Evolutionary conservation across 345 rosid species (phyloP).

Genomic region (Hypericum androsaemum): DNA sequence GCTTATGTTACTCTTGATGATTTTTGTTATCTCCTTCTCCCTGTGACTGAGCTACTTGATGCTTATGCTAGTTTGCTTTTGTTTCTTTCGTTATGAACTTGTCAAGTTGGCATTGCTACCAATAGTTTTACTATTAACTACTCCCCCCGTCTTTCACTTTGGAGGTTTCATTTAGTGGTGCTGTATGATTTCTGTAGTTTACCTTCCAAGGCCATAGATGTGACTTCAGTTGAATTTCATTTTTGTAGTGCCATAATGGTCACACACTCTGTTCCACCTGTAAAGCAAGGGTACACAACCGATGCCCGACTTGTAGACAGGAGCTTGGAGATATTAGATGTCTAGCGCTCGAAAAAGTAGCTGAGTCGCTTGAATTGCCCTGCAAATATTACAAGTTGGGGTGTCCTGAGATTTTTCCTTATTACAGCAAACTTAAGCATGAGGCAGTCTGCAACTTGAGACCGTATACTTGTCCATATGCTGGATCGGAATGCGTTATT

Average conservation of each 20-base stretch:
- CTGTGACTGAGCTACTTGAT: no score
- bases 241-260: conserved; percentile 66
- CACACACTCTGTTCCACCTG: conserved; percentile 77
- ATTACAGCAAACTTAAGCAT: conserved; percentile 74
- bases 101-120: no score
- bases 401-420: conserved; percentile 67
- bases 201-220: no score
- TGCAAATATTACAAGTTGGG: conserved; percentile 66
- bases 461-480: conserved; percentile 76
- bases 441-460: conserved; percentile 65
- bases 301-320: conserved; percentile 74
- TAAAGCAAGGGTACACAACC: conserved; percentile 58
- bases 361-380: conserved; percentile 68
- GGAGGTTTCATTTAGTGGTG: no score
- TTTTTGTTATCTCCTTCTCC: no score
- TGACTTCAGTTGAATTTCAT: not conserved
- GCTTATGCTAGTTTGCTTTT: no score
- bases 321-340: conserved; percentile 92
- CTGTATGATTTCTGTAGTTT: no score
- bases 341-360: conserved; percentile 79
- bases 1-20: no score
- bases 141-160: no score
- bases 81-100: no score
- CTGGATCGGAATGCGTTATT: conserved; percentile 77
- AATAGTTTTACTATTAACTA: no score